Conservation (phyloP, 345 rosid species). For the Eucalyptus rudis region DNA sequence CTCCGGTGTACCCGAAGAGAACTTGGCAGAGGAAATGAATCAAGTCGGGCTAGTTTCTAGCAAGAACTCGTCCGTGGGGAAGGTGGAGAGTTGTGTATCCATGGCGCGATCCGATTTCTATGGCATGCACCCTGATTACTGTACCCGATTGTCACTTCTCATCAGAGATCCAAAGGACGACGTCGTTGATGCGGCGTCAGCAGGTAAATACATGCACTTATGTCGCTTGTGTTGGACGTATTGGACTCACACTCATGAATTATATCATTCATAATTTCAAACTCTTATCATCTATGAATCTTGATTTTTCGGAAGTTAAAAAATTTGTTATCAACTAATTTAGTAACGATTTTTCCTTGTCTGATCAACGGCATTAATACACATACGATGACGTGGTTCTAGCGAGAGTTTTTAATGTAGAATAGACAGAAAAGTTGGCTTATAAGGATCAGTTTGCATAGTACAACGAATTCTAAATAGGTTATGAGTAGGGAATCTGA, state of each 20-base stretch:
- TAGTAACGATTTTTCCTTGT: not conserved
- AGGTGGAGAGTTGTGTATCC: not conserved
- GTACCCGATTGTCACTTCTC: not conserved
- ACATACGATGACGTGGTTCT: too few species aligned
- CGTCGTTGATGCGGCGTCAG: not conserved
- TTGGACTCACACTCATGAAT: not conserved
- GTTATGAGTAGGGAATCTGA: not conserved
- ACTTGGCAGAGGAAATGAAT: not conserved
- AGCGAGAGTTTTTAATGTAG: too few species aligned
- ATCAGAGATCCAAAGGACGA: not conserved
- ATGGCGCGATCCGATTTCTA: not conserved
- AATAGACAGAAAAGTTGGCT: not conserved
- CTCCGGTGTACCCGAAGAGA: not conserved
- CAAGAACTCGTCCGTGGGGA: not conserved
- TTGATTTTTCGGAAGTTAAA: not conserved
- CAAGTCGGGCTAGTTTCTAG: not conserved
- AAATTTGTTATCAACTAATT: too few species aligned
- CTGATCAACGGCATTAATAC: too few species aligned
- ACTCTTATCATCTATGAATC: not conserved
- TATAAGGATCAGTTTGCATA: not conserved
- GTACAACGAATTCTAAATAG: not conserved
- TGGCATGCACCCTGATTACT: not conserved
- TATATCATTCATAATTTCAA: not conserved
- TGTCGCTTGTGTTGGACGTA: not conserved
- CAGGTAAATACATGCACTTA: not conserved